Evolutionary conservation across 169 alveolate genomes (phyloP).

Genomic region (Cryptosporidium ryanae): DNA sequence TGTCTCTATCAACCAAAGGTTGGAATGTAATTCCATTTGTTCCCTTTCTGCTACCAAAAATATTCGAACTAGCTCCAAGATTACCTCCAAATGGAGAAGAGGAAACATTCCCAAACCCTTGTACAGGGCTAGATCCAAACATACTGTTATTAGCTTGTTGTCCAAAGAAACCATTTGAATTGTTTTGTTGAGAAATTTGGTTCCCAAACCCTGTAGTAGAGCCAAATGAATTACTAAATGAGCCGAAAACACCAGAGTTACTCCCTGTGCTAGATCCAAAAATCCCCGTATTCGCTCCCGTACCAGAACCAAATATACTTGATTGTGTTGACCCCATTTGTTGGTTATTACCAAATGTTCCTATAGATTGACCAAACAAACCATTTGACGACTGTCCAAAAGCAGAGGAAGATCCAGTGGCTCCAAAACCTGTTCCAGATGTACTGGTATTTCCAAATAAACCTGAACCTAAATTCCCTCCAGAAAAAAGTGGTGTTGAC

Average conservation of each 20-base stretch:
- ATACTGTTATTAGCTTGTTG: slow-evolving; percentile 39
- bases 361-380: slow-evolving; percentile 59
- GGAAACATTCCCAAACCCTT: slow-evolving; percentile 13
- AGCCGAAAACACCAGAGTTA: slow-evolving; percentile 31
- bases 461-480: slow-evolving; percentile 32
- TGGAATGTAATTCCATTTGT: slow-evolving; percentile 70
- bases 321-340: slow-evolving; percentile 47
- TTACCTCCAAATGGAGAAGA: slow-evolving; percentile 60
- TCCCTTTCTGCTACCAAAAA: slow-evolving; percentile 32
- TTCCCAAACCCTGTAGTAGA: slow-evolving; percentile 53
- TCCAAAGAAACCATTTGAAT: slow-evolving; percentile 35
- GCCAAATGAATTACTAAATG: slow-evolving; percentile 68
- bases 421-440: slow-evolving; percentile 41
- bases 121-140: slow-evolving; percentile 46
- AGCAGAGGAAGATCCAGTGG: slow-evolving; percentile 3
- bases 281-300: slow-evolving; percentile 29
- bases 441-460: slow-evolving; percentile 36
- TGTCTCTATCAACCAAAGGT: slow-evolving; percentile 69
- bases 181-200: slow-evolving; percentile 30
- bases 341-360: slow-evolving; percentile 51
- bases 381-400: slow-evolving; percentile 70
- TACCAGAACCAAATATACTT: slow-evolving; percentile 30
- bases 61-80: slow-evolving; percentile 35
- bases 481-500: slow-evolving; percentile 41
- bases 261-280: slow-evolving; percentile 28